Conservation (phyloP, 495 filamentous ascomycete species). For the Tuber borchii region DNA sequence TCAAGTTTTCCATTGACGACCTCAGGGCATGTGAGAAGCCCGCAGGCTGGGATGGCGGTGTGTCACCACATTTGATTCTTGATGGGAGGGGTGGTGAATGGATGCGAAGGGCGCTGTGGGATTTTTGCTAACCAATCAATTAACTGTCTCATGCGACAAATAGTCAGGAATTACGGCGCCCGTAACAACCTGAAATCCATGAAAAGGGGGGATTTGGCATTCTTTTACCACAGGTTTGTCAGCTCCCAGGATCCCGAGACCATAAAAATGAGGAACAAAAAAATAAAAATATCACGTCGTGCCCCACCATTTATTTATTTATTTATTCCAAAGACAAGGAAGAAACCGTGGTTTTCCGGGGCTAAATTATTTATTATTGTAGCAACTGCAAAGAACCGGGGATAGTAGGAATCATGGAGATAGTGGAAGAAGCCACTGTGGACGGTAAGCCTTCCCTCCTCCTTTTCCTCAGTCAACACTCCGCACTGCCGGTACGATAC, state of each 20-base stretch:
- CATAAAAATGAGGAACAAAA: constrained; percentile 10
- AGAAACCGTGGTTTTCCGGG: background rate
- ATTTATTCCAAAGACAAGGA: background rate
- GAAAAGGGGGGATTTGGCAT: constrained; percentile 84
- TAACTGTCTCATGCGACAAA: constrained; percentile 8
- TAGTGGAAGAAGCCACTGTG: constrained; percentile 70
- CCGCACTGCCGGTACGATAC: background rate
- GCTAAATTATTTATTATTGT: background rate
- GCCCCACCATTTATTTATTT: too few species aligned
- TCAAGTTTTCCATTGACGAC: constrained; percentile 94
- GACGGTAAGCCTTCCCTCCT: constrained; percentile 54
- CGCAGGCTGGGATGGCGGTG: constrained; percentile 79
- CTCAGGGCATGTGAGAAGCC: constrained; percentile 61
- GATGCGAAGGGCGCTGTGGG: background rate
- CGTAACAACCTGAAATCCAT: constrained; percentile 83
- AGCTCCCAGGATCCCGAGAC: constrained; percentile 12
- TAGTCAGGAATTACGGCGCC: constrained; percentile 33
- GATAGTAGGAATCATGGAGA: constrained; percentile 88
- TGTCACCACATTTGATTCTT: constrained; percentile 5
- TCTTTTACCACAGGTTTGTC: constrained; percentile 80
- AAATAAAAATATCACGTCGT: background rate
- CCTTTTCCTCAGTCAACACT: constrained; percentile 6
- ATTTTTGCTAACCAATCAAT: background rate
- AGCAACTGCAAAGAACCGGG: constrained; percentile 81
- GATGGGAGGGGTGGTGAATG: background rate